phyloP scores from a whole-genome alignment of 2,329 filamentous ascomycete genomes.

The Alternaria longipes region DNA sequence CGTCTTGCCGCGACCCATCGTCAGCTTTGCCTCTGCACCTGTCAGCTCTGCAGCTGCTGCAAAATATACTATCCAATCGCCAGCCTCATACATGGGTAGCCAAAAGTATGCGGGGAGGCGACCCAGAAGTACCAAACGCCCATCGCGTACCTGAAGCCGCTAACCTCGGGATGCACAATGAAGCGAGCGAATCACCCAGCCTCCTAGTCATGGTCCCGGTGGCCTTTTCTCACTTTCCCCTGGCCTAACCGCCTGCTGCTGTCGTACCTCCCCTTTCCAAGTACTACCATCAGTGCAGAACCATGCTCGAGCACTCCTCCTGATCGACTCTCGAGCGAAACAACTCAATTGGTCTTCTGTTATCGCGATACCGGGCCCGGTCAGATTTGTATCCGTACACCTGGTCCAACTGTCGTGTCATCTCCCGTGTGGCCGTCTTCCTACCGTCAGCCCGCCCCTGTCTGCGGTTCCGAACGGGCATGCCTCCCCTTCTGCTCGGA shows the following conservation, averaged over 20 bases:
- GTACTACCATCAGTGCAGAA: slow-evolving; percentile 13
- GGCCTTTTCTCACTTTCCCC: slow-evolving; percentile 19
- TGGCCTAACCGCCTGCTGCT: slow-evolving; percentile 31
- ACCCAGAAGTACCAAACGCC: slow-evolving; percentile 24
- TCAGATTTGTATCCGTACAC: slow-evolving; percentile 18
- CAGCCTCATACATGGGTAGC: background rate
- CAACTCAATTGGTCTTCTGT: slow-evolving; percentile 4
- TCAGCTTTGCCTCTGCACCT: slow-evolving; percentile 10
- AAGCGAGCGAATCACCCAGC: slow-evolving; percentile 33
- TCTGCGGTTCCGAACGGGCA: slow-evolving; percentile 4
- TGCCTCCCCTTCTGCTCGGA: slow-evolving; percentile 10
- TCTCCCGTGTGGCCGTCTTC: slow-evolving; percentile 21
- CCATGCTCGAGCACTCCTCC: slow-evolving; percentile 2
- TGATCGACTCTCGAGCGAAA: background rate
- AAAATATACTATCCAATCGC: slow-evolving; percentile 5
- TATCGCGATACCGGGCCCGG: slow-evolving; percentile 1
- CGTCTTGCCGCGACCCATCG: slow-evolving; percentile 1
- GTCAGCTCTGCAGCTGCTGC: slow-evolving; percentile 9
- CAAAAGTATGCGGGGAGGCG: slow-evolving; percentile 21
- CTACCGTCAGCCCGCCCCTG: slow-evolving; percentile 14
- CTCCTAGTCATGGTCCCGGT: slow-evolving; percentile 22
- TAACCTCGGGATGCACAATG: slow-evolving; percentile 23
- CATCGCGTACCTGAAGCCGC: slow-evolving; percentile 31
- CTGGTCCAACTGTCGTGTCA: slow-evolving; percentile 18
- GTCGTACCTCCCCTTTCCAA: slow-evolving; percentile 26